Base-by-base conservation (phyloP, 1,139 yeast species). In the Taiozyma onychis region DNA sequence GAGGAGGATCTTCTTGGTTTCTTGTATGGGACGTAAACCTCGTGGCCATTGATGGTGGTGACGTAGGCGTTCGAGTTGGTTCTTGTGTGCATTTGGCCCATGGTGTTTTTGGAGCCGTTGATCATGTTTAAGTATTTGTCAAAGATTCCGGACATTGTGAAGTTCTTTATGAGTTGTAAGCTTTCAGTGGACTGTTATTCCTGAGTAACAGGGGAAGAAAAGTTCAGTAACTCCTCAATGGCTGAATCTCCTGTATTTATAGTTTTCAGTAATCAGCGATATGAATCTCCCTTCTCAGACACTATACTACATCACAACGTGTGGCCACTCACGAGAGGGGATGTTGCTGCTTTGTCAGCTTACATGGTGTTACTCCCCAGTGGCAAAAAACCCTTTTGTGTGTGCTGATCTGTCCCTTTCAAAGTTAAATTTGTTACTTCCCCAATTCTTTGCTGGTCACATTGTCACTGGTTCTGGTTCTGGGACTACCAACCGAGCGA, bases 101-200 rank as follows among this genome's bases (percentile, higher is more conserved):
- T 50, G 6, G 51, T 54, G 42, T 44, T 50, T 34, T 46, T 46
- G n/a, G 56, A 49, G 24, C 55, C 55, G 49, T 56, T 56, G 52
- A 60, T 51, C 58, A 54, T 54, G 51, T 50, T 52, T 16, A 60
- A 39, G 48, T 60, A 60, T 45, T 59, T 59, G 48, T 60, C 64
- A 41, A 60, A 60, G 49, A 60, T 60, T 45, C 64, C 64, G 9
- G 64, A 60, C 64, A 60, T 59, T 52, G 49, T 53, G 37, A 22
- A n/a, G 46, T 6, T 11, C 16, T 22, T 13, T 32, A 22, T 41
- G 39, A 24, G 35, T 32, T 14, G 6, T n/a, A 32, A 32, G 35
- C 34, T 30, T n/a, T n/a, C 18, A 18, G 45, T 26, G 30, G 34
- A 18, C 3, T 27, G 10, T 2, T 7, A 13, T n/a, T 18, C 18